These are phyloP conservation scores for Paraleonurus japonicus DNA, from an alignment of 257 asterid species.

Conservation along the genomic window DNA sequence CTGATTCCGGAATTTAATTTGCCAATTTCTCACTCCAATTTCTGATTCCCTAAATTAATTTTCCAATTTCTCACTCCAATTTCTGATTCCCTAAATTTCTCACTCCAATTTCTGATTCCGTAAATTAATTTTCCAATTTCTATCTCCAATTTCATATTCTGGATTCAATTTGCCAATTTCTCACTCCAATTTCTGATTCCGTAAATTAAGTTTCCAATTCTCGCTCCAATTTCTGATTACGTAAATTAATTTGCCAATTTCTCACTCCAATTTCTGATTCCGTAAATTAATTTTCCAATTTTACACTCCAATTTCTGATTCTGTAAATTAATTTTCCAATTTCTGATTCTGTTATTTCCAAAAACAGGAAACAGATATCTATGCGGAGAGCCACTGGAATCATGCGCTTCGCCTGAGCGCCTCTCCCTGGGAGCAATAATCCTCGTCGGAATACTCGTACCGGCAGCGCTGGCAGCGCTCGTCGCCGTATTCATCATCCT, in stretches of 20 bases:
- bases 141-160: too few species aligned
- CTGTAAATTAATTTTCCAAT: background rate
- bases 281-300: too few species aligned
- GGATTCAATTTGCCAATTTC: too few species aligned
- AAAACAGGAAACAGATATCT: slow-evolving; percentile 58
- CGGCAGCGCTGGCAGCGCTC: slow-evolving; percentile 40
- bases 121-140: background rate
- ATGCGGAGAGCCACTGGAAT: slow-evolving; percentile 66
- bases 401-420: slow-evolving; percentile 36
- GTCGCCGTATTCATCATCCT: slow-evolving; percentile 50
- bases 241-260: too few species aligned
- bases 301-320: background rate
- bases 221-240: too few species aligned
- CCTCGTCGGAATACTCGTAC: slow-evolving; percentile 34
- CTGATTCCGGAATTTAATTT: too few species aligned
- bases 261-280: too few species aligned
- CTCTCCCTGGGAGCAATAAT: slow-evolving; percentile 37
- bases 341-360: background rate
- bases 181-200: too few species aligned
- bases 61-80: background rate
- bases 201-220: too few species aligned
- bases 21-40: too few species aligned
- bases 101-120: background rate
- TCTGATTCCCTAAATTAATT: background rate
- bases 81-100: background rate